These are phyloP conservation scores for Macrolepiota albuminosa DNA, from an alignment of 768 basidiomycete genomes.

Conservation along the genomic window DNA sequence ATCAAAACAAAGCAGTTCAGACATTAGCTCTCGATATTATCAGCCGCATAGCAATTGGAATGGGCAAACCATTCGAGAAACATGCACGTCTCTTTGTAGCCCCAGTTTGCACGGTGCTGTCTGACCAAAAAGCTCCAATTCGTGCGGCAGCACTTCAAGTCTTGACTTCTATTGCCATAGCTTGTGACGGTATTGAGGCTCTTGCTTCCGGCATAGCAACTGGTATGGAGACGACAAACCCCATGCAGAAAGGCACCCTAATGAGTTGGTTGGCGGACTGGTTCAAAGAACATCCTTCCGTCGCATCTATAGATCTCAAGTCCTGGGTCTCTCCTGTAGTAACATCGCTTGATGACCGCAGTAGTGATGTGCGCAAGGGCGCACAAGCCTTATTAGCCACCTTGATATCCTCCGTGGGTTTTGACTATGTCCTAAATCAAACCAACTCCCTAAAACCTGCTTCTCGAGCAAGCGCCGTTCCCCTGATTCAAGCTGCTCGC, in stretches of 20 bases:
- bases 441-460: constrained; percentile 89
- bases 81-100: constrained; percentile 71
- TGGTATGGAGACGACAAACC: constrained; percentile 82
- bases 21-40: constrained; percentile 86
- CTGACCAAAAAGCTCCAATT: constrained; percentile 90
- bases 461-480: constrained; percentile 75
- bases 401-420: constrained; percentile 72
- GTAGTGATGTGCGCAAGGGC: constrained; percentile 85
- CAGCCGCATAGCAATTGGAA: constrained; percentile 83
- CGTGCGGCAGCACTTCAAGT: constrained; percentile 75
- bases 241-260: constrained; percentile 76
- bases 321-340: constrained; percentile 64
- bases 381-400: constrained; percentile 78
- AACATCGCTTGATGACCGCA: constrained; percentile 85
- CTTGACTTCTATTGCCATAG: constrained; percentile 76
- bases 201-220: constrained; percentile 76
- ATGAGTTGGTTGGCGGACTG: constrained; percentile 78
- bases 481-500: constrained; percentile 85
- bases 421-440: constrained; percentile 81
- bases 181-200: constrained; percentile 79
- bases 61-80: constrained; percentile 96
- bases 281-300: constrained; percentile 61
- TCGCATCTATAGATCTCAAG: constrained; percentile 60
- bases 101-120: constrained; percentile 77
- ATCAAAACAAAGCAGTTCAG: constrained; percentile 95